Evolutionary conservation across 352 stramenopile species (phyloP).

Genomic region (Phytophthora sojae): DNA sequence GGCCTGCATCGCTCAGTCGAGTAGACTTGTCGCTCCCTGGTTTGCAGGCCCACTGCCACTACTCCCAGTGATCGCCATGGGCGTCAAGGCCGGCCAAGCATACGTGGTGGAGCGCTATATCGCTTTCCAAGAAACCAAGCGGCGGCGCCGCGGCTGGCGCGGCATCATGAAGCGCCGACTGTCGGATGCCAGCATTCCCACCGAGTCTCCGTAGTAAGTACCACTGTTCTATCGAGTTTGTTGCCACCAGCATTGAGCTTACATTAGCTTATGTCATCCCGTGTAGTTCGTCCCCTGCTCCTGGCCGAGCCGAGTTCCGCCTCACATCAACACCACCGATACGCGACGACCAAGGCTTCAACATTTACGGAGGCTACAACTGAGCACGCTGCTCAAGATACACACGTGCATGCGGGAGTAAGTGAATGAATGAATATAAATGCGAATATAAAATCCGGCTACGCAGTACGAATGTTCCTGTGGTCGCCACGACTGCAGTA

Average conservation of each 20-base stretch:
- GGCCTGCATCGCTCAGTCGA: slow-evolving; percentile 67
- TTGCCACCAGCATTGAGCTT: not conserved
- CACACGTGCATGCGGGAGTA: slow-evolving; percentile 13
- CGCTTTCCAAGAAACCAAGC: slow-evolving; percentile 80
- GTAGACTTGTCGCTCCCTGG: slow-evolving; percentile 80
- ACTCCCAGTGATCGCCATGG: slow-evolving; percentile 70
- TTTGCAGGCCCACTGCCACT: slow-evolving; percentile 77
- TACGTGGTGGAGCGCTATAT: slow-evolving; percentile 81
- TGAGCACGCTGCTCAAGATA: slow-evolving; percentile 20
- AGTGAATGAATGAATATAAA: slow-evolving; percentile 17
- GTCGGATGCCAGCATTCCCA: slow-evolving; percentile 77
- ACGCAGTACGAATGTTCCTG: not conserved
- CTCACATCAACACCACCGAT: slow-evolving; percentile 24
- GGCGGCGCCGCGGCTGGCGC: slow-evolving; percentile 75
- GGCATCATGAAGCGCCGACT: slow-evolving; percentile 86
- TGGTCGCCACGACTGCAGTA: too few species aligned
- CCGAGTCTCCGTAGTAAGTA: slow-evolving; percentile 68
- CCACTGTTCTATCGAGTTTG: slow-evolving; percentile 3
- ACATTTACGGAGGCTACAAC: slow-evolving; percentile 28
- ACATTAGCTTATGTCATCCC: slow-evolving; percentile 8
- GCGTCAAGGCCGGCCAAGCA: slow-evolving; percentile 72
- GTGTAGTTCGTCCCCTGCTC: slow-evolving; percentile 32
- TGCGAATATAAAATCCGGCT: slow-evolving; percentile 17
- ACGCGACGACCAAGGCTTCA: slow-evolving; percentile 29
- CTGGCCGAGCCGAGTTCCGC: slow-evolving; percentile 33